phyloP scores from a whole-genome alignment of 2,329 filamentous ascomycete genomes.

The Fusarium bulbicola region DNA sequence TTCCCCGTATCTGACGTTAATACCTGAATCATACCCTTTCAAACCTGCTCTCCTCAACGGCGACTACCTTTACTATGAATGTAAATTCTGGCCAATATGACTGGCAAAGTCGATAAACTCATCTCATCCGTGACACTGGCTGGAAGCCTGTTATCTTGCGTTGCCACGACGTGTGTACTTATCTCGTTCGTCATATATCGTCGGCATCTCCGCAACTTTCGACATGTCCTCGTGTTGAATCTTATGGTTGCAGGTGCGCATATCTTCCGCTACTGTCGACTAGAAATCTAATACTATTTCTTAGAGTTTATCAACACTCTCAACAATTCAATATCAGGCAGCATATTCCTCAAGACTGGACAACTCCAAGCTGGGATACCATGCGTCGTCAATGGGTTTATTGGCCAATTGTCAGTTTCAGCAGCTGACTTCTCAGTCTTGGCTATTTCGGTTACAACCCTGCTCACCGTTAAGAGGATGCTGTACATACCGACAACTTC shows the following conservation, averaged over 20 bases:
- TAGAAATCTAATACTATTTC: background rate
- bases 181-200: conserved; percentile 35
- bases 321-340: conserved; percentile 38
- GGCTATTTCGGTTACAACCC: conserved; percentile 37
- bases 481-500: conserved; percentile 32
- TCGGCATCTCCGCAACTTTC: conserved; percentile 35
- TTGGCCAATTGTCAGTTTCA: conserved; percentile 37
- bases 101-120: conserved; percentile 21
- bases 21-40: background rate
- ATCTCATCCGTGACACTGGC: conserved; percentile 36
- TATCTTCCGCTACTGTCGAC: too few relatives aligned
- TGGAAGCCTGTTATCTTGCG: conserved; percentile 35
- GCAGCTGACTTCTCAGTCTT: conserved; percentile 40
- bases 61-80: conserved; percentile 4
- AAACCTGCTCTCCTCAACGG: background rate
- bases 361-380: conserved; percentile 17
- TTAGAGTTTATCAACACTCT: conserved; percentile 38
- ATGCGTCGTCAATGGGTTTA: conserved; percentile 32
- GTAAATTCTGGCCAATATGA: conserved; percentile 9
- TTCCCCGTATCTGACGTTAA: too few relatives aligned
- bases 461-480: conserved; percentile 35
- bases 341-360: conserved; percentile 20
- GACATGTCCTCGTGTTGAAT: conserved; percentile 37
- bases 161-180: conserved; percentile 35
- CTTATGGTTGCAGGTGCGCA: conserved; percentile 36